Base-by-base conservation (phyloP, 1,139 yeast species). In the Kodamaea ohmeri region DNA sequence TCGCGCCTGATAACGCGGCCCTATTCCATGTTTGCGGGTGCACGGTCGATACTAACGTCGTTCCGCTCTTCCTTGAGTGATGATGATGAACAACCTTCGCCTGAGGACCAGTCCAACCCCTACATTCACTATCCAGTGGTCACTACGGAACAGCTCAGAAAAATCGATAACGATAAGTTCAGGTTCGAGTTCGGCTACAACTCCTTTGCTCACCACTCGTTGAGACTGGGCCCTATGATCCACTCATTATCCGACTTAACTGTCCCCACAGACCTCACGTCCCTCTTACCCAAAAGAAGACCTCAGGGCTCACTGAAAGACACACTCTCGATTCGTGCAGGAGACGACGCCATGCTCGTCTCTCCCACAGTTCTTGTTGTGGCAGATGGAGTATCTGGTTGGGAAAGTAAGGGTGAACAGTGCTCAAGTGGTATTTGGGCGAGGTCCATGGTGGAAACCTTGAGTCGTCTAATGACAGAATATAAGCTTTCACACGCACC, bases 351-450 rank as follows among this genome's bases (percentile, higher is more conserved):
- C n/a, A 73, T 76, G 76, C 58, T 78, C 34, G 75, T 75, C 3
- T 73, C 80, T 3, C 78, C 80, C 1, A 66, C 76, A 6, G 68
- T 77, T 20, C 50, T 78, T 37, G 83, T 78, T 1, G 68, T 78
- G 6, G 83, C 83, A 2, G 83, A 78, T 51, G 83, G 83, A 0
- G 80, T 78, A 6, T 70, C 78, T 20, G 81, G 81, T 2, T 78
- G 83, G 83, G 76, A 73, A 60, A 56, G 69, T 48, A 55, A 69
- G 46, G 56, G 70, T 11, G 60, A 59, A 48, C 62, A 73, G 55
- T 42, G 75, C 48, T 53, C 69, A 47, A 63, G 71, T 6, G 80
- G 82, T 1, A 62, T 76, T 11, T 78, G 81, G 80, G 71, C 81
- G 3, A 60, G 83, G 38, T 66, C 76, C 2, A 71, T 78, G 67